Conservation (phyloP, 164 flowering plant species). For the Magnolia sinica region DNA sequence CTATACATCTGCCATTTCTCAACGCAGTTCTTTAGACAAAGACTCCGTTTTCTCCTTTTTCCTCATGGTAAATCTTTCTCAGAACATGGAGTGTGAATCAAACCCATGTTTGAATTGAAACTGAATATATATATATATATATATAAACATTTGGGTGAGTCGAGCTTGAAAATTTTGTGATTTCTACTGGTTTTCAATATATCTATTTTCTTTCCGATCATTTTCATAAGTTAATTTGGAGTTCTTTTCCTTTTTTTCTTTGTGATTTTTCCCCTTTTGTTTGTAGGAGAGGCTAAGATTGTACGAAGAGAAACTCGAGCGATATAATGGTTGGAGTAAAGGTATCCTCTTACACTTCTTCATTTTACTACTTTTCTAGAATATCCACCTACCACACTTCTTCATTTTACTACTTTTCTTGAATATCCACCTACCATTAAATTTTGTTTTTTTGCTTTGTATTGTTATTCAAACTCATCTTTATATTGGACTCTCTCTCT, state of each 20-base stretch:
- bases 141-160: too few species aligned
- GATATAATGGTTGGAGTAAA: conserved; percentile 55
- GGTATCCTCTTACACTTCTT: conserved; percentile 34
- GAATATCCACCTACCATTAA: background rate
- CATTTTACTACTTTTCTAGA: background rate
- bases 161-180: too few species aligned
- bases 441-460: background rate
- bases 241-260: background rate
- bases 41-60: too few species aligned
- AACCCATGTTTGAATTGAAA: too few species aligned
- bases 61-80: too few species aligned
- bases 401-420: background rate
- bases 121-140: too few species aligned
- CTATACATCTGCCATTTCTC: too few species aligned
- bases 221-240: background rate
- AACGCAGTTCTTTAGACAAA: too few species aligned
- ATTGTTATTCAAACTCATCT: background rate
- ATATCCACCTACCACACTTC: background rate
- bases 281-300: conserved; percentile 75
- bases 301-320: conserved; percentile 75
- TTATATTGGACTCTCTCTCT: background rate
- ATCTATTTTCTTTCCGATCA: too few species aligned
- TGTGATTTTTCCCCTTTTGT: background rate
- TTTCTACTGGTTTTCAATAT: too few species aligned
- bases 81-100: too few species aligned